Conservation (phyloP, 2,329 filamentous ascomycete species). For the Pseudogymnoascus sp. region DNA sequence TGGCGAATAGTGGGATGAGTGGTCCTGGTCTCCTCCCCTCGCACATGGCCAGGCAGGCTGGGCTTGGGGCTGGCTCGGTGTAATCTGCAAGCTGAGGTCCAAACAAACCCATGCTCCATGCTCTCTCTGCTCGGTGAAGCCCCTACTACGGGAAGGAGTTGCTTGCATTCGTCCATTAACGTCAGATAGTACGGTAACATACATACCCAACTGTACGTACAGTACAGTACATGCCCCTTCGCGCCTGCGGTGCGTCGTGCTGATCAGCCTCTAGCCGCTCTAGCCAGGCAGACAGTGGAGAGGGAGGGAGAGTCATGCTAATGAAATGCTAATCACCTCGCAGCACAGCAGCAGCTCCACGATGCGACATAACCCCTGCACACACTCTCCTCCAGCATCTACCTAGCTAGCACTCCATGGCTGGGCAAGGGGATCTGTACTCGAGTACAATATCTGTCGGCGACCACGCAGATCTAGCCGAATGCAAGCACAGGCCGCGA, state of each 20-base stretch:
- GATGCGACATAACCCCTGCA: neutral
- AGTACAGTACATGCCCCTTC: neutral
- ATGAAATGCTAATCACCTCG: neutral
- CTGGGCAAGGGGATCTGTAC: neutral
- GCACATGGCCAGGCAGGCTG: neutral
- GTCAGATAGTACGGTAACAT: no score
- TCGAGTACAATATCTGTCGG: neutral
- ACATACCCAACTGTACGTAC: no score
- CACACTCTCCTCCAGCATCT: neutral
- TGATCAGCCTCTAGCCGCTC: neutral
- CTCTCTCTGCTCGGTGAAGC: neutral
- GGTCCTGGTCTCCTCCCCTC: neutral
- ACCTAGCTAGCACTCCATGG: neutral
- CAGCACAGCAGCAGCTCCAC: neutral
- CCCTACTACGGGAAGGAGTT: neutral
- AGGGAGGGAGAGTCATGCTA: neutral
- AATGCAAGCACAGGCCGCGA: neutral
- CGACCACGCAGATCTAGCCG: conserved; percentile 5
- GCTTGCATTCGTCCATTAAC: neutral
- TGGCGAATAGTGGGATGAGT: neutral
- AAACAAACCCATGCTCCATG: no score
- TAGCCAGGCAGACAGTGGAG: neutral
- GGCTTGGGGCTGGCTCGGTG: neutral
- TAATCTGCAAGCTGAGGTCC: neutral
- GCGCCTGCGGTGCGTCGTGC: neutral